Evolutionary conservation across 805 yeast genomes (phyloP).

Genomic region (Saturnispora diversa): DNA sequence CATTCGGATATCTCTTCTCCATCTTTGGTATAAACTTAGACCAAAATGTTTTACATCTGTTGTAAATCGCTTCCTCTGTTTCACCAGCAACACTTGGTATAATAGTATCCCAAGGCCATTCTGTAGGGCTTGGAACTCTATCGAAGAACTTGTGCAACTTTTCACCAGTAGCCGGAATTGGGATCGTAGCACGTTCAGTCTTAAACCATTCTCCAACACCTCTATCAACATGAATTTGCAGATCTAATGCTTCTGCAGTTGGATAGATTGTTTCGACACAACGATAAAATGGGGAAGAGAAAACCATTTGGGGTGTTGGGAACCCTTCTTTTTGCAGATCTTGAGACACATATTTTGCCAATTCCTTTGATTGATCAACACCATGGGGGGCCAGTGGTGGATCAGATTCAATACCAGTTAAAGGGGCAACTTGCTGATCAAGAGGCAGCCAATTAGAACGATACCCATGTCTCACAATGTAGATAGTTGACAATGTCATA

Average conservation of each 20-base stretch:
- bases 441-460: conserved; percentile 87
- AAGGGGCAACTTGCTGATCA: conserved; percentile 73
- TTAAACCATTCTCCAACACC: conserved; percentile 94
- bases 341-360: conserved; percentile 52
- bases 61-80: conserved; percentile 57
- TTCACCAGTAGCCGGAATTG: conserved; percentile 54
- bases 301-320: conserved; percentile 62
- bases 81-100: conserved; percentile 69
- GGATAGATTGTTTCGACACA: conserved; percentile 81
- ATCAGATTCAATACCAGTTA: conserved; percentile 87
- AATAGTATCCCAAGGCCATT: conserved; percentile 43
- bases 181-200: conserved; percentile 58
- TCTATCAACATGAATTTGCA: conserved; percentile 60
- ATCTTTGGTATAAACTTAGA: conserved; percentile 47
- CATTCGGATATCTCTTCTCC: conserved; percentile 49
- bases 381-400: conserved; percentile 87
- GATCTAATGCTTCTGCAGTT: conserved; percentile 47
- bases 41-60: conserved; percentile 52
- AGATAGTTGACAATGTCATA: conserved; percentile 51
- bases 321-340: conserved; percentile 12
- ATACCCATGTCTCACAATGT: conserved; percentile 81
- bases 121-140: conserved; percentile 30
- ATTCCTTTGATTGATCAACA: conserved; percentile 73
- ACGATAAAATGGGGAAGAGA: conserved; percentile 81
- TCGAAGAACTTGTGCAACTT: conserved; percentile 48